Evolutionary conservation across 2,329 filamentous ascomycete species (phyloP).

Genomic region (Rhinocladiella mackenziei): DNA sequence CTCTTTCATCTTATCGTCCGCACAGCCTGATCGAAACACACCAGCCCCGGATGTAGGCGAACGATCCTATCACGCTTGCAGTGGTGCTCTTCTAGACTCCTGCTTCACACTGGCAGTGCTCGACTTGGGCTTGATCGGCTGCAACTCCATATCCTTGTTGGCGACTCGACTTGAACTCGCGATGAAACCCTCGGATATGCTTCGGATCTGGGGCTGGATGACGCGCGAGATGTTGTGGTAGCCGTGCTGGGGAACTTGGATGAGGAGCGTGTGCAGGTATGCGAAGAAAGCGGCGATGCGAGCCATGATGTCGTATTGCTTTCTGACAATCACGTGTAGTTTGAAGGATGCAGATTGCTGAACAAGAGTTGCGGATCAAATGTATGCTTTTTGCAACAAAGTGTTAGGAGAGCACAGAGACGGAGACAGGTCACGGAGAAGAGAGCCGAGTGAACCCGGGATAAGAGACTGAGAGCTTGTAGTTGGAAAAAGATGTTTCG

Average conservation of each 20-base stretch:
- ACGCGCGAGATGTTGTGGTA: constrained; percentile 30
- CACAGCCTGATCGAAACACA: no score
- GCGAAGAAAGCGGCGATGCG: constrained; percentile 25
- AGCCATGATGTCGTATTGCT: constrained; percentile 24
- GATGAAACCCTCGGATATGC: constrained; percentile 27
- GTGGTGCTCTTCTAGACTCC: neutral
- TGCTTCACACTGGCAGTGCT: neutral
- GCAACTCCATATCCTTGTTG: constrained; percentile 16
- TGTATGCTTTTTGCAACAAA: no score
- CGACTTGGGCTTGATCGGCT: constrained; percentile 7
- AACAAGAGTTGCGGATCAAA: no score
- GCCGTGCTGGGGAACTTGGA: constrained; percentile 26
- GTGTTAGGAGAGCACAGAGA: no score
- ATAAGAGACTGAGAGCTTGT: no score
- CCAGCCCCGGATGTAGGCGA: no score
- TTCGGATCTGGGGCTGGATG: constrained; percentile 28
- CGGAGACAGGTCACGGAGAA: no score
- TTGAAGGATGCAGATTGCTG: no score
- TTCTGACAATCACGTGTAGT: no score
- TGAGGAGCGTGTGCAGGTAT: constrained; percentile 27
- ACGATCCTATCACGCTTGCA: neutral
- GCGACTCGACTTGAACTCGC: constrained; percentile 4
- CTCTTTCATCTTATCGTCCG: no score
- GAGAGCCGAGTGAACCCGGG: no score
- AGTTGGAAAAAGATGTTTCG: no score